Base-by-base conservation (phyloP, 441 rosid species). In the Adansonia rubrostipa region DNA sequence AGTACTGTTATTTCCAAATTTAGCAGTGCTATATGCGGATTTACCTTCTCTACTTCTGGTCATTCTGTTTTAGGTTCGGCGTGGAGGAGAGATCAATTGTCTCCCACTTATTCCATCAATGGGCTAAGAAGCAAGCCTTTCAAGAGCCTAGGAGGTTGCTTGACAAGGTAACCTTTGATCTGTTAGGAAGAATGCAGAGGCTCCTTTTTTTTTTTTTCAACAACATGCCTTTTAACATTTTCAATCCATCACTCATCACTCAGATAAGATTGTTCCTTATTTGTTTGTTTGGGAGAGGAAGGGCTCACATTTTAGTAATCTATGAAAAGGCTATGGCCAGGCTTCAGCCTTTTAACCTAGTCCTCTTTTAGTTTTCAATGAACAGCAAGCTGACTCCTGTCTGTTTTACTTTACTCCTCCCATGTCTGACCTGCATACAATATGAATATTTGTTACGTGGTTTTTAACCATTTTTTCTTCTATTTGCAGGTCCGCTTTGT, bases 41-140 rank as follows among this genome's bases (percentile, higher is more conserved):
- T 9, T 24, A 77, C 17, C 48, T 48, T 72, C 74, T 42, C 19
- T 64, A 9, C 44, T 61, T 62, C n/a, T 33, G 71, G n/a, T 67
- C 24, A 47, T 72, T 70, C n/a, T 58, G 53, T 66, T 83, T 62
- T 86, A 96, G 99, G 88, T 96, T 96, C 54, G 79, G 81, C 65
- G 93, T 92, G 80, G 98, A 92, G 74, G 97, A 91, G 17, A 92
- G 99, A 74, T 87, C 90, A 63, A 83, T 91, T 62, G 89, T 96
- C 82, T 94, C 99, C 58, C 99, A 96, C 84, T 67, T 96, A 79
- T 96, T 96, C 82, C 97, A 88, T 85, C 91, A 86, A 78, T 96
- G 99, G 99, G 99, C 97, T 61, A 96, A 90, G 91, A 96, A 88
- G 87, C 83, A 76, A 83, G 99, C 99, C 69, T 96, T 96, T 84